A percentile compares a stretch with the other conserved stretches of the same genome.
Evolutionary conservation across 495 filamentous ascomycete species (phyloP).

Genomic region (Penicillium desertorum): DNA sequence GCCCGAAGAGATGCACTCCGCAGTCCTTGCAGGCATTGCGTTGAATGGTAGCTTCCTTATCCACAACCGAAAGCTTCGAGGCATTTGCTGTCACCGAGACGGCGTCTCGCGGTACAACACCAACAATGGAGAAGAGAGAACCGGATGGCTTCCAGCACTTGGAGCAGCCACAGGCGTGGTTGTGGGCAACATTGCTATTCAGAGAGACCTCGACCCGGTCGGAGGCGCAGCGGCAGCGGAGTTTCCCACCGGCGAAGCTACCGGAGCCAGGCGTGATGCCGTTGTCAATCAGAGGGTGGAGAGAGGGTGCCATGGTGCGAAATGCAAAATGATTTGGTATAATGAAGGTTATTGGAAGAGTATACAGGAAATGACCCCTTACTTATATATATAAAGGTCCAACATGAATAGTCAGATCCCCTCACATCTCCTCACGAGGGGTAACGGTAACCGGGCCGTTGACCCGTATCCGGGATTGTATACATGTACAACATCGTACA

Average conservation of each 20-base stretch:
- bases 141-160: slow-evolving; percentile 63
- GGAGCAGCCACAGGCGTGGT: slow-evolving; percentile 66
- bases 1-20: slow-evolving; percentile 57
- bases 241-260: slow-evolving; percentile 52
- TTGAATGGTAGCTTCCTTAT: slow-evolving; percentile 53
- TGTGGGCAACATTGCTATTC: slow-evolving; percentile 54
- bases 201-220: slow-evolving; percentile 54
- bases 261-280: slow-evolving; percentile 47
- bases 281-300: slow-evolving; percentile 61
- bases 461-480: too few species aligned
- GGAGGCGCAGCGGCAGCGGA: slow-evolving; percentile 53
- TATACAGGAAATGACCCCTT: background rate
- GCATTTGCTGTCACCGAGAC: slow-evolving; percentile 50
- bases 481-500: background rate
- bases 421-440: slow-evolving; percentile 12
- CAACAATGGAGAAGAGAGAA: slow-evolving; percentile 59
- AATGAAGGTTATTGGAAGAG: background rate
- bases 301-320: slow-evolving; percentile 35
- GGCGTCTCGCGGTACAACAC: slow-evolving; percentile 49
- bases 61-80: slow-evolving; percentile 54
- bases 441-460: background rate
- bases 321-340: background rate
- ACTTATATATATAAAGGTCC: background rate
- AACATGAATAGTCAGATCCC: background rate
- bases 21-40: slow-evolving; percentile 57